phyloP scores from a whole-genome alignment of 1,284 basidiomycete genomes.

The Apiotrichum gracile region DNA sequence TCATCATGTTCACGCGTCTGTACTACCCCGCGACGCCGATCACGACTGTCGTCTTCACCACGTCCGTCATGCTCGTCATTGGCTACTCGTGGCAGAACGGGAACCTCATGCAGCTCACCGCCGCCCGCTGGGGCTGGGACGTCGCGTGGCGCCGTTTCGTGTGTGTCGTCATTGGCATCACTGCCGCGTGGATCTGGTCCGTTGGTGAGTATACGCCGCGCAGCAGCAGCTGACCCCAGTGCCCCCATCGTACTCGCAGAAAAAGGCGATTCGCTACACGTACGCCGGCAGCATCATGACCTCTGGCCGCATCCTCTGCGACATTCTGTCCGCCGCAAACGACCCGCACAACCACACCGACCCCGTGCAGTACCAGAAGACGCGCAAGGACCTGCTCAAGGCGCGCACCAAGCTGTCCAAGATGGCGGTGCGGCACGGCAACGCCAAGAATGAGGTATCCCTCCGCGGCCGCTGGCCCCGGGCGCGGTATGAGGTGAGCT shows the following conservation, averaged over 20 bases:
- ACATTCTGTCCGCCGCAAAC: slow-evolving; percentile 45
- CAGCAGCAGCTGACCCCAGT: slow-evolving; percentile 24
- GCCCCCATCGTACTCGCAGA: slow-evolving; percentile 47
- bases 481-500: slow-evolving; percentile 29
- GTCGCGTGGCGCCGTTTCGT: slow-evolving; percentile 51
- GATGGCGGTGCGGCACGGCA: slow-evolving; percentile 39
- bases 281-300: slow-evolving; percentile 46
- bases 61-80: slow-evolving; percentile 64
- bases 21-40: slow-evolving; percentile 70
- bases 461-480: slow-evolving; percentile 45
- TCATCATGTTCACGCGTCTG: slow-evolving; percentile 52
- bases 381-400: slow-evolving; percentile 30
- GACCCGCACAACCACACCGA: slow-evolving; percentile 29
- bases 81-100: slow-evolving; percentile 54
- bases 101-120: slow-evolving; percentile 35
- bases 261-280: slow-evolving; percentile 43
- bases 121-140: slow-evolving; percentile 47
- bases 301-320: slow-evolving; percentile 46
- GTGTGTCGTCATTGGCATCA: slow-evolving; percentile 42
- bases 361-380: slow-evolving; percentile 20
- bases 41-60: slow-evolving; percentile 64
- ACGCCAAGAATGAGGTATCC: slow-evolving; percentile 44
- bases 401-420: slow-evolving; percentile 37
- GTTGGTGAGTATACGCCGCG: slow-evolving; percentile 21
- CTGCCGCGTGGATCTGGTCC: slow-evolving; percentile 40